Percentiles rank a stretch among this genome's conserved stretches.
Evolutionary conservation across 31 red algal genomes (phyloP).

Genomic region (Odonthalia washingtoniensis): DNA sequence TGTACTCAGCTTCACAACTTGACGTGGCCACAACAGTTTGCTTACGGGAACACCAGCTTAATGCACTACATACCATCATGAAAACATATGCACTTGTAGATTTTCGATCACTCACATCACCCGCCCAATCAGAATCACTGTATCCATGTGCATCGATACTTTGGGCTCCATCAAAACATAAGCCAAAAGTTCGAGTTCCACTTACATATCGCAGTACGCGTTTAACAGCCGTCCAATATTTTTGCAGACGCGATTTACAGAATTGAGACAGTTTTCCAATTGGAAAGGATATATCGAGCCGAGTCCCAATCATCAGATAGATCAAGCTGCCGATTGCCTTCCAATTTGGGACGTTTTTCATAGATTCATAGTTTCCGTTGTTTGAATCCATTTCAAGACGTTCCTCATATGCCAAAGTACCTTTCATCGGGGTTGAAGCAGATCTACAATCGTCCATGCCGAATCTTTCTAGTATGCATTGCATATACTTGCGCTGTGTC

Average conservation of each 20-base stretch:
- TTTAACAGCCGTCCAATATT: slow-evolving; percentile 11
- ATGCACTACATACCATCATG: not conserved
- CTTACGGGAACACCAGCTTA: slow-evolving; percentile 25
- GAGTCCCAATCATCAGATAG: slow-evolving; percentile 20
- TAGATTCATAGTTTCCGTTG: not conserved
- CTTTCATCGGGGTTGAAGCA: not conserved
- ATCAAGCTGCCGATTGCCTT: not conserved
- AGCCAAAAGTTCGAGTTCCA: not conserved
- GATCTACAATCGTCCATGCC: not conserved
- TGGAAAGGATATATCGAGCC: not conserved
- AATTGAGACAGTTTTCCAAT: too few relatives aligned
- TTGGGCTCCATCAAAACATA: not conserved
- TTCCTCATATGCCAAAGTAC: not conserved
- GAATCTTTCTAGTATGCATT: not conserved
- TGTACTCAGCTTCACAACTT: too few relatives aligned
- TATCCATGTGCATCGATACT: not conserved
- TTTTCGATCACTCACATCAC: slow-evolving; percentile 4
- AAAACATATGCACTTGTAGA: not conserved
- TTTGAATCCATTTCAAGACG: not conserved
- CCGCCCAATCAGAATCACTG: slow-evolving; percentile 17
- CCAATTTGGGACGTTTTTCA: not conserved
- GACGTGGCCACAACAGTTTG: slow-evolving; percentile 28
- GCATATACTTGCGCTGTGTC: not conserved
- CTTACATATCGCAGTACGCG: slow-evolving; percentile 13
- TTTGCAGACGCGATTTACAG: not conserved